A percentile compares a stretch with the other conserved stretches of the same genome.
phyloP scores from a whole-genome alignment of 2,329 filamentous ascomycete species.

The Pyrenophora graminea region DNA sequence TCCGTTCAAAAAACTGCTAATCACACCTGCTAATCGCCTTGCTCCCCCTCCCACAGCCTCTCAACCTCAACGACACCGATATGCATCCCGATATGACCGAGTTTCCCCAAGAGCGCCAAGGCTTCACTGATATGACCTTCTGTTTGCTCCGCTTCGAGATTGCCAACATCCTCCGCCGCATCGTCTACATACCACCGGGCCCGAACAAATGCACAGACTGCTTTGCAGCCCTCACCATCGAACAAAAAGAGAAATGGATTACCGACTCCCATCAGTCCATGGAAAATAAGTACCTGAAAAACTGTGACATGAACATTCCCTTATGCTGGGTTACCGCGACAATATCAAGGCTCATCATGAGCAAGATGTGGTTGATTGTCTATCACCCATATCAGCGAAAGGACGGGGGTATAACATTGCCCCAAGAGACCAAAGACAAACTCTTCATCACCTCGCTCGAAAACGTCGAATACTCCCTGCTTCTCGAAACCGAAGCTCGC shows the following conservation, averaged over 20 bases:
- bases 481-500: conserved; percentile 66
- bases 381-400: conserved; percentile 73
- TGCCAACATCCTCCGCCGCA: conserved; percentile 52
- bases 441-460: conserved; percentile 75
- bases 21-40: conserved; percentile 9
- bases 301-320: conserved; percentile 60
- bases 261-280: conserved; percentile 53
- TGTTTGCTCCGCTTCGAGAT: conserved; percentile 59
- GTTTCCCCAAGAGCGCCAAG: conserved; percentile 53
- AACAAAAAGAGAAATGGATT: conserved; percentile 57
- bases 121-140: conserved; percentile 64
- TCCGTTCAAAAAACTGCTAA: too few relatives aligned
- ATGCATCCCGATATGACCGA: conserved; percentile 55
- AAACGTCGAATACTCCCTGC: conserved; percentile 71
- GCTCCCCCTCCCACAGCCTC: conserved; percentile 40
- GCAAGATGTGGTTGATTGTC: conserved; percentile 76
- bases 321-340: conserved; percentile 72
- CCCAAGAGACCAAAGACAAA: conserved; percentile 67
- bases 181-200: conserved; percentile 52
- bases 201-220: conserved; percentile 49
- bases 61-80: conserved; percentile 61
- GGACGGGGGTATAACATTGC: conserved; percentile 58
- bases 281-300: conserved; percentile 55
- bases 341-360: conserved; percentile 71
- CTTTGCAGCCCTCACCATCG: conserved; percentile 50